Conservation (phyloP, 768 basidiomycete species). For the Xanthoconium stramineum region DNA sequence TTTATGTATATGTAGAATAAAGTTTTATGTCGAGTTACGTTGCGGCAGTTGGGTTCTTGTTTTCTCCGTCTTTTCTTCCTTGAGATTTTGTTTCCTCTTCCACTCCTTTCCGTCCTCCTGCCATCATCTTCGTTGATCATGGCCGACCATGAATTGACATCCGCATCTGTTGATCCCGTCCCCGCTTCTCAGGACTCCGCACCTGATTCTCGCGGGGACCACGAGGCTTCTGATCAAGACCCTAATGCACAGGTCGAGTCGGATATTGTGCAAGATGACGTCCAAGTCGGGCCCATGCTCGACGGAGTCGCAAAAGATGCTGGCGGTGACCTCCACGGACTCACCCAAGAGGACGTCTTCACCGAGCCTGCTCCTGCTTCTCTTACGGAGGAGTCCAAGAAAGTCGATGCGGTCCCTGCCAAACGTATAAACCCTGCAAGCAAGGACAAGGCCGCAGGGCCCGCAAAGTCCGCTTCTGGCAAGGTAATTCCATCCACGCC, state of each 20-base stretch:
- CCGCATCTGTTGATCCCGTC: conserved; percentile 23
- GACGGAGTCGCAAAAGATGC: conserved; percentile 16
- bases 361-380: conserved; percentile 14
- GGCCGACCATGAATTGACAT: conserved; percentile 34
- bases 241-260: conserved; percentile 17
- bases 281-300: conserved; percentile 12
- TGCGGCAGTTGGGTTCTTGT: conserved; percentile 2
- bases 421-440: conserved; percentile 22
- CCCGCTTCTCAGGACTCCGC: conserved; percentile 17
- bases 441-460: conserved; percentile 36
- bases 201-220: conserved; percentile 33
- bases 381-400: conserved; percentile 25
- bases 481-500: conserved; percentile 54
- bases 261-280: conserved; percentile 20
- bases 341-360: conserved; percentile 23
- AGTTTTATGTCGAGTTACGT: conserved; percentile 14
- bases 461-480: conserved; percentile 40
- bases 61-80: conserved; percentile 7
- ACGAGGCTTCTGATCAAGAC: conserved; percentile 37
- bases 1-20: conserved; percentile 20
- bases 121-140: conserved; percentile 31
- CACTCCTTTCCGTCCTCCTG: conserved; percentile 4
- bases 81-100: background rate
- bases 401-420: conserved; percentile 20
- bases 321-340: conserved; percentile 18